Percentiles rank a stretch among this genome's conserved stretches.
phyloP scores from a whole-genome alignment of 164 flowering plant species.

The Magnolia officinalis region DNA sequence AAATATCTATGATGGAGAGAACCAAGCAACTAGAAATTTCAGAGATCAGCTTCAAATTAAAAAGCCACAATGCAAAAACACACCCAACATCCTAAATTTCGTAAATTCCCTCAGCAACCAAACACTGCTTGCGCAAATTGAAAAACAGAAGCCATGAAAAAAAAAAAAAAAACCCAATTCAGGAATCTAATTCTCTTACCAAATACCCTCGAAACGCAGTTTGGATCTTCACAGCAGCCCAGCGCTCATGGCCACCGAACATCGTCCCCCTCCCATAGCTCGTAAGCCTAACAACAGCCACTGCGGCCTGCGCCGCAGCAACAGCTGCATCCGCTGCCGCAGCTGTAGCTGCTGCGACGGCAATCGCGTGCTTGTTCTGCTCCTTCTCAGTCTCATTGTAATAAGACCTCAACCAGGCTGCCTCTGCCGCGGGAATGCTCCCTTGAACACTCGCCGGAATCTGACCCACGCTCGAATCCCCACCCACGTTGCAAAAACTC shows the following conservation, averaged over 20 bases:
- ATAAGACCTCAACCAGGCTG: conserved; percentile 43
- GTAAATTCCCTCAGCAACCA: neutral
- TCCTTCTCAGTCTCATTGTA: conserved; percentile 55
- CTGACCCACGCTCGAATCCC: conserved; percentile 23
- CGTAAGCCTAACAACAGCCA: conserved; percentile 73
- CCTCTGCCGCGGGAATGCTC: conserved; percentile 12
- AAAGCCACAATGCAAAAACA: neutral
- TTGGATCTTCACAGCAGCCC: conserved; percentile 85
- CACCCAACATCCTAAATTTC: no score
- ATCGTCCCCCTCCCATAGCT: conserved; percentile 67
- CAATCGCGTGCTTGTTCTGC: conserved; percentile 88
- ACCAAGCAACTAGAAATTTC: neutral
- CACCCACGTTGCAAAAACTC: conserved; percentile 58
- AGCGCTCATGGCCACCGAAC: conserved; percentile 58
- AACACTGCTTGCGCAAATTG: neutral
- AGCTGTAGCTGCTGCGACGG: conserved; percentile 95
- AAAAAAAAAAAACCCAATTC: neutral
- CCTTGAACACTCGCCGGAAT: conserved; percentile 11
- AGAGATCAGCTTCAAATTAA: neutral
- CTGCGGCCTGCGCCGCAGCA: conserved; percentile 93
- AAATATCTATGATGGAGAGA: neutral
- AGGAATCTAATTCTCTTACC: conserved; percentile 36
- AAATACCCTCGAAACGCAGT: conserved; percentile 65
- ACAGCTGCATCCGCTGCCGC: conserved; percentile 96
- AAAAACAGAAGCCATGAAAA: neutral